A percentile compares a stretch with the other conserved stretches of the same genome.
Evolutionary conservation across 2,329 filamentous ascomycete species (phyloP).

Genomic region (Davidsoniella australis): DNA sequence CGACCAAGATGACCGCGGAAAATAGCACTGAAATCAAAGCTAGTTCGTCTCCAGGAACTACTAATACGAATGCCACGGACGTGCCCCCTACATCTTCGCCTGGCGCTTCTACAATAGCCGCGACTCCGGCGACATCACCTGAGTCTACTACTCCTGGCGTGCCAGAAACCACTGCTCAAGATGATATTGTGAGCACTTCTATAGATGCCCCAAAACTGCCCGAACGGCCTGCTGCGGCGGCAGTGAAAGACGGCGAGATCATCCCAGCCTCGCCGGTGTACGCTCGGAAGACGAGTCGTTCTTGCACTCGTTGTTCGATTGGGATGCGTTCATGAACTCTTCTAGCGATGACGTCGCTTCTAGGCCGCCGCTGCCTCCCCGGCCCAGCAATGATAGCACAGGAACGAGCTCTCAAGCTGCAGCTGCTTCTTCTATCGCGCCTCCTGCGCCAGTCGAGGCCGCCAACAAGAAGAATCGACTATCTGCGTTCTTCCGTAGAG

Average conservation of each 20-base stretch:
- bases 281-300: conserved; percentile 40
- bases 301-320: conserved; percentile 33
- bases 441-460: conserved; percentile 15
- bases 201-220: too few species aligned
- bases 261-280: conserved; percentile 21
- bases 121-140: conserved; percentile 8
- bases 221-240: conserved; percentile 5
- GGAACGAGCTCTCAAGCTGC: neutral
- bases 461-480: conserved; percentile 21
- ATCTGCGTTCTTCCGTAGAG: conserved; percentile 22
- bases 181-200: conserved; percentile 6
- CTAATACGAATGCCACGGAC: too few species aligned
- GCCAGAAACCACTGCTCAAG: conserved; percentile 9
- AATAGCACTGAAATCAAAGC: too few species aligned
- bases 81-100: too few species aligned
- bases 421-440: conserved; percentile 22
- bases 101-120: neutral
- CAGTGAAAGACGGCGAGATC: conserved; percentile 4
- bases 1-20: conserved; percentile 8
- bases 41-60: too few species aligned
- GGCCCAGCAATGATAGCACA: conserved; percentile 13
- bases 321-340: conserved; percentile 3
- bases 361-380: conserved; percentile 38
- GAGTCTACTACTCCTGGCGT: conserved; percentile 8
- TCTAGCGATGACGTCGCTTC: conserved; percentile 25